Evolutionary conservation across 1,139 yeast genomes (phyloP), one percentile per base, ranked within the genome.

Genomic region (Saccharomyces hybrid): DNA sequence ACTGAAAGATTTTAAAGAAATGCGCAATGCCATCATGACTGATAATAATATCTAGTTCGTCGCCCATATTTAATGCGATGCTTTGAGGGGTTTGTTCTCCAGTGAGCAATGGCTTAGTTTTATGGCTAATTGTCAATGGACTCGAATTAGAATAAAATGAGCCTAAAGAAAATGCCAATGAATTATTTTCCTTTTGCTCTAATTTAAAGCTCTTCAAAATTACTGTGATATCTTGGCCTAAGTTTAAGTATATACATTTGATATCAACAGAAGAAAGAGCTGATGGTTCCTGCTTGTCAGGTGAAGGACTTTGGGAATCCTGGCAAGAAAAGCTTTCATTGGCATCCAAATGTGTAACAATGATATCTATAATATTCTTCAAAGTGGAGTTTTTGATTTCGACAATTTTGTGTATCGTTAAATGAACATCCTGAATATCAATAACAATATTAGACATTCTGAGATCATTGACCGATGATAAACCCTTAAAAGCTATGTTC

Each of bases 401-500:
- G 8, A 57, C 27, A 6, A 59, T 29, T n/a, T 55, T 51, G 8
- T 56, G 55, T 3, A 62, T 13, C 5, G 51, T 38, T 3, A 66
- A 11, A 16, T 58, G 51, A 23, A 61, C 34, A 8, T 46, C 29
- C 31, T 57, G 55, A 0, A 61, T 31, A 16, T 57, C 56, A 6
- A 63, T 38, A 5, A 51, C 51, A 11, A 64, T 28, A 50, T 61
- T 60, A 3, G 50, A 50, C 5, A 64, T 34, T 27, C 50, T 51
- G 42, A 85, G 62, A 58, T 83, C 76, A 9, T 77, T 75, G 0
- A 84, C 65, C 1, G 71, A 66, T 27, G 76, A 72, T 5, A 83
- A 62, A 0, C 88, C 88, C 58, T 78, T 78, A 60, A 84, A 82
- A 13, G 74, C 72, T 2, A 81, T 53, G 2, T 67, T 65, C 8